Percentiles rank a stretch among this genome's conserved stretches.
Evolutionary conservation across 2,329 filamentous ascomycete species (phyloP).

Genomic region (Beauveria varroae): DNA sequence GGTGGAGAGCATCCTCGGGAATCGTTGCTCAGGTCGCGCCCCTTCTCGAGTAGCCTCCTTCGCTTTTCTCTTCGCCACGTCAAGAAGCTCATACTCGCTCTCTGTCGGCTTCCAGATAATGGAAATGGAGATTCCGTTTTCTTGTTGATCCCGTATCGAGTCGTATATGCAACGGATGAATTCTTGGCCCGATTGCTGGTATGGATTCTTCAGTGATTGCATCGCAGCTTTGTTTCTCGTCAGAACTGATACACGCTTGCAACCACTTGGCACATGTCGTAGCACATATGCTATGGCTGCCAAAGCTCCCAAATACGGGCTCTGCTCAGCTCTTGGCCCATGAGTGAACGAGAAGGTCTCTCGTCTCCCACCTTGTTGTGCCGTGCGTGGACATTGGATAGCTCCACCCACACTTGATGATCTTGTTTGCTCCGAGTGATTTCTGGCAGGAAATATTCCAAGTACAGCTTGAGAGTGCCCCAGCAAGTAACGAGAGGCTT

Average conservation of each 20-base stretch:
- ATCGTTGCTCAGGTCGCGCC: too few relatives aligned
- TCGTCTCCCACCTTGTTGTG: not conserved
- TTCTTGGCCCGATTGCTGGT: slow-evolving; percentile 17
- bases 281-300: not conserved
- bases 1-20: too few relatives aligned
- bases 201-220: slow-evolving; percentile 13
- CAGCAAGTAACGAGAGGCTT: too few relatives aligned
- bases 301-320: not conserved
- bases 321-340: not conserved
- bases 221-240: slow-evolving; percentile 16
- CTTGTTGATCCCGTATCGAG: slow-evolving; percentile 1
- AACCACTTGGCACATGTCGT: slow-evolving; percentile 7
- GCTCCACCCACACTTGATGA: too few relatives aligned
- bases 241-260: slow-evolving; percentile 12
- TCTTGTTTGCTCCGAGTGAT: too few relatives aligned
- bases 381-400: not conserved
- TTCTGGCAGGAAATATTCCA: too few relatives aligned
- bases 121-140: not conserved
- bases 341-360: not conserved
- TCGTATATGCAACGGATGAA: slow-evolving; percentile 16
- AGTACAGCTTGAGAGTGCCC: too few relatives aligned
- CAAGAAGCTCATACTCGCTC: too few relatives aligned
- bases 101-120: slow-evolving; percentile 9
- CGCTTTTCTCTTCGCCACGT: too few relatives aligned
- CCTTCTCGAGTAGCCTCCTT: too few relatives aligned